phyloP scores from a whole-genome alignment of 1,284 basidiomycete genomes.

The Cutaneotrichosporon sp. region DNA sequence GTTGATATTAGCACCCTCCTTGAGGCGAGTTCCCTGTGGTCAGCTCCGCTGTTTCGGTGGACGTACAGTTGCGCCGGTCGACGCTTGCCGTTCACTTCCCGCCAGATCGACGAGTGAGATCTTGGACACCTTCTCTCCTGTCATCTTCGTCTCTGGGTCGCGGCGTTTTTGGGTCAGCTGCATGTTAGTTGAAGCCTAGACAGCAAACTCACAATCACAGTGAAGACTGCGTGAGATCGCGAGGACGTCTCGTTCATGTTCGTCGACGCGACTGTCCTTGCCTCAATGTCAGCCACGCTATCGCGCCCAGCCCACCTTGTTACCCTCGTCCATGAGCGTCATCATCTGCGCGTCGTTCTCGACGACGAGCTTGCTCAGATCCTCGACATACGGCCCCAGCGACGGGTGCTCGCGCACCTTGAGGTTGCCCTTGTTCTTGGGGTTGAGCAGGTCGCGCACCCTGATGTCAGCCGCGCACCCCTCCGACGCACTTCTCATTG shows the following conservation, averaged over 20 bases:
- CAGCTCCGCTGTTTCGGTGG: not conserved
- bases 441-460: conserved; percentile 89
- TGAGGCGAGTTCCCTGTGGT: conserved; percentile 68
- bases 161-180: conserved; percentile 79
- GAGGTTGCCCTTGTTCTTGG: conserved; percentile 88
- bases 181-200: too few species aligned
- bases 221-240: conserved; percentile 96
- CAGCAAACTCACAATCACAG: conserved; percentile 57
- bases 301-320: conserved; percentile 59
- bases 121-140: conserved; percentile 92
- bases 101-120: conserved; percentile 93
- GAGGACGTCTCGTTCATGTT: conserved; percentile 99
- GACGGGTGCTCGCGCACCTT: conserved; percentile 94
- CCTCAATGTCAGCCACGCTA: conserved; percentile 41
- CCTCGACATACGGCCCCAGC: conserved; percentile 93
- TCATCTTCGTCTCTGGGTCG: conserved; percentile 74
- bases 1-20: conserved; percentile 97
- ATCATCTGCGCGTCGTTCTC: conserved; percentile 92
- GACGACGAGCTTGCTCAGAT: conserved; percentile 88
- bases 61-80: conserved; percentile 78
- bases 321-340: conserved; percentile 98
- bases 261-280: conserved; percentile 93
- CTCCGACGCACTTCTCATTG: conserved; percentile 69
- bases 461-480: conserved; percentile 14
- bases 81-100: conserved; percentile 94